Conservation (phyloP, 257 asterid genomes). For the Paulownia fortunei region DNA sequence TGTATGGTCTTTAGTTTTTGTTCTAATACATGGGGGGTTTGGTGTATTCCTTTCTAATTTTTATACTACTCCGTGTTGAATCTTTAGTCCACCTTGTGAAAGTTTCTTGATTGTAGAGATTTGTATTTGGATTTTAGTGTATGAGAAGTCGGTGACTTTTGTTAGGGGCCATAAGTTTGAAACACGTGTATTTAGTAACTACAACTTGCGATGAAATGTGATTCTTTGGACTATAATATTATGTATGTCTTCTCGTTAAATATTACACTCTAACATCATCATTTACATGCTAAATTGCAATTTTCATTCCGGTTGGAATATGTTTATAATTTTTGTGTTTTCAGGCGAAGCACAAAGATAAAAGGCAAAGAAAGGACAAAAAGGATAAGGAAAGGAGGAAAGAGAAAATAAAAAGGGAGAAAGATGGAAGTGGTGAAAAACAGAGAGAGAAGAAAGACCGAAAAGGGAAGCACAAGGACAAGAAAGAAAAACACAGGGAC, state of each 20-base stretch:
- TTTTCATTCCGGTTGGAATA: background rate
- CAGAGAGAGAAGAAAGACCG: constrained; percentile 69
- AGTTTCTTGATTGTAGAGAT: constrained; percentile 20
- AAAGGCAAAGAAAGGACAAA: constrained; percentile 70
- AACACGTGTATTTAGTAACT: background rate
- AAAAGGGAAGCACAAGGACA: constrained; percentile 67
- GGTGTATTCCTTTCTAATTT: background rate
- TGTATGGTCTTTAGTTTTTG: background rate
- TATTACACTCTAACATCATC: background rate
- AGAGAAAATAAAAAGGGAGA: constrained; percentile 66
- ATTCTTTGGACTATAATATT: constrained; percentile 13
- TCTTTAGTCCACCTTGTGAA: background rate
- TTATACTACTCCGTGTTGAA: background rate
- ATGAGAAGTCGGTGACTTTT: constrained; percentile 17
- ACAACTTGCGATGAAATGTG: background rate
- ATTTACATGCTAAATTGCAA: background rate
- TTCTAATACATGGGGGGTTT: background rate
- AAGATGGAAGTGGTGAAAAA: constrained; percentile 61
- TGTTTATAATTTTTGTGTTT: constrained; percentile 33
- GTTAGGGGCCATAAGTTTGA: background rate
- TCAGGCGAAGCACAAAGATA: constrained; percentile 73
- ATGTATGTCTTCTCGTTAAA: background rate
- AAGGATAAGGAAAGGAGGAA: constrained; percentile 69
- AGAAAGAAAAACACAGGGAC: constrained; percentile 59
- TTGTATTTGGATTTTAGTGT: constrained; percentile 6